These are phyloP conservation scores for Acanthamoeba rhysodes DNA, from an alignment of 208 protist genomes.

Conservation along the genomic window DNA sequence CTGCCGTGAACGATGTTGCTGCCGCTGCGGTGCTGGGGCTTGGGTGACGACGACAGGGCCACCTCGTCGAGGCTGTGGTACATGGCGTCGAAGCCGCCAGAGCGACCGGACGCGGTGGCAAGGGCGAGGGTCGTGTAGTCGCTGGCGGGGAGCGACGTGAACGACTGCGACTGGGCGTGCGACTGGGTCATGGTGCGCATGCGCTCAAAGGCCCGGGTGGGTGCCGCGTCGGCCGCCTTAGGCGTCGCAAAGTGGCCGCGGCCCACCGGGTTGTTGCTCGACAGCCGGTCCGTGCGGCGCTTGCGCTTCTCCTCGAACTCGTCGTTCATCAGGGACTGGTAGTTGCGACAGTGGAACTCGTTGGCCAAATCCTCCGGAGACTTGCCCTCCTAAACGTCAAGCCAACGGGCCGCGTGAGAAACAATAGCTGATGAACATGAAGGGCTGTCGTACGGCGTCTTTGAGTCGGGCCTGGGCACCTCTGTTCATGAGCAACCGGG, in stretches of 20 bases:
- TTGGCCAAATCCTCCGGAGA: slow-evolving; percentile 39
- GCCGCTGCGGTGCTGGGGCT: background rate
- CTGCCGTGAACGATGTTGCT: background rate
- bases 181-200: background rate
- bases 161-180: background rate
- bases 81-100: background rate
- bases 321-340: background rate
- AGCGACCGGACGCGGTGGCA: background rate
- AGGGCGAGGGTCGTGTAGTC: background rate
- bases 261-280: background rate
- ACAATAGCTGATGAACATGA: background rate
- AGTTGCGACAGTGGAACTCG: slow-evolving; percentile 15
- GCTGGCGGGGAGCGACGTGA: background rate
- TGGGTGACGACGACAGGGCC: background rate
- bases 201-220: background rate
- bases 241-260: background rate
- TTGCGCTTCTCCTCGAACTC: slow-evolving; percentile 20
- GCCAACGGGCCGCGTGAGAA: background rate
- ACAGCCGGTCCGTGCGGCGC: background rate
- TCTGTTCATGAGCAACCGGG: slow-evolving; percentile 5
- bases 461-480: background rate
- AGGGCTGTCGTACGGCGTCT: background rate
- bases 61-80: background rate
- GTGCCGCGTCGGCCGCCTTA: background rate
- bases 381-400: background rate